Conservation (phyloP, 176 grass and related monocot genomes). For the Metroxylon sagu region DNA sequence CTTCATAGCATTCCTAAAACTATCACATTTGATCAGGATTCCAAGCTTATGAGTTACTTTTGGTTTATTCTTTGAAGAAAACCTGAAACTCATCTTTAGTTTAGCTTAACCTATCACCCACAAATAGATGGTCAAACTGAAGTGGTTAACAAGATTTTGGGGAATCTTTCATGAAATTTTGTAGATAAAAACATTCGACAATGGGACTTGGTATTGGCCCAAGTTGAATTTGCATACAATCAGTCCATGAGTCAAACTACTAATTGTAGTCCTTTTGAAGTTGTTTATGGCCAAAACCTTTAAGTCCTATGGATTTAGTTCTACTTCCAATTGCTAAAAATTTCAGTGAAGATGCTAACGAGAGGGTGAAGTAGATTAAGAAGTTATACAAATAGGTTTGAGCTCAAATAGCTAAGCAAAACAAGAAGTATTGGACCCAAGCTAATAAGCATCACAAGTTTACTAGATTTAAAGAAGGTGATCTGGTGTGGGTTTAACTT, state of each 20-base stretch:
- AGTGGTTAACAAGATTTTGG: too few relatives aligned
- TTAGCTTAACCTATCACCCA: slow-evolving; percentile 1
- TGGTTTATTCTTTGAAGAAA: too few relatives aligned
- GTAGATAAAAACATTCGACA: too few relatives aligned
- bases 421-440: neutral
- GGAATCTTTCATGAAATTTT: too few relatives aligned
- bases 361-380: neutral
- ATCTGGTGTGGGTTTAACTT: too few relatives aligned
- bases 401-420: neutral
- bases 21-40: too few relatives aligned
- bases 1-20: too few relatives aligned
- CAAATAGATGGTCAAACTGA: neutral
- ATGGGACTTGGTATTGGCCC: too few relatives aligned
- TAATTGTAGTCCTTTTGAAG: neutral
- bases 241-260: neutral
- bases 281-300: neutral
- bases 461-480: too few relatives aligned
- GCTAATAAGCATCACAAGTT: neutral
- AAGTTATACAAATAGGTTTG: neutral
- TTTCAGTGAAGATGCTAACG: neutral
- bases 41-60: too few relatives aligned
- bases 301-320: neutral
- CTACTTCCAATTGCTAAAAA: neutral
- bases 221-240: neutral
- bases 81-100: neutral